Evolutionary conservation across 306 rosid species (phyloP).

Genomic region (Vigna angularis): DNA sequence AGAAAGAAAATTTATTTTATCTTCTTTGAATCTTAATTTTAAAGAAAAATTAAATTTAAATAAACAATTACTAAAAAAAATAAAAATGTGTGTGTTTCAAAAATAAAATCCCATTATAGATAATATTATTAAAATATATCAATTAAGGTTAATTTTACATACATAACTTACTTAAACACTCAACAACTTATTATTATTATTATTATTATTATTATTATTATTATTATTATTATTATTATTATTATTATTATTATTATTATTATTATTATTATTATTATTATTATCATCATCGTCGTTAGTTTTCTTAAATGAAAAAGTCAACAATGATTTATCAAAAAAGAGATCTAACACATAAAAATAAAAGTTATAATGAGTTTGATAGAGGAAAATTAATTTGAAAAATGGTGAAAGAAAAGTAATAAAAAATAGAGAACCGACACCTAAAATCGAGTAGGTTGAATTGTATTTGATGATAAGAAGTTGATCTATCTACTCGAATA

Average conservation of each 20-base stretch:
- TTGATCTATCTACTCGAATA: conserved; percentile 1
- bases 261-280: too few relatives aligned
- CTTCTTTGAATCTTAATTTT: too few relatives aligned
- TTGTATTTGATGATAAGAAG: neutral
- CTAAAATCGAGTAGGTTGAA: neutral
- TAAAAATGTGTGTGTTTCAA: too few relatives aligned
- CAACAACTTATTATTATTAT: neutral
- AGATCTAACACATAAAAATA: neutral
- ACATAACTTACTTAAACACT: neutral
- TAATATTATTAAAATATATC: neutral
- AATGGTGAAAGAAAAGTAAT: neutral
- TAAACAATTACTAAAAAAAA: too few relatives aligned
- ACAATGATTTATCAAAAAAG: neutral
- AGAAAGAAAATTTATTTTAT: too few relatives aligned
- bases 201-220: neutral
- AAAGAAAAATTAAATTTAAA: too few relatives aligned
- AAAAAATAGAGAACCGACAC: neutral
- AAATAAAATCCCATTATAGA: too few relatives aligned
- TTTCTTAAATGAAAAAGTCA: neutral
- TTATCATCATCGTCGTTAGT: neutral
- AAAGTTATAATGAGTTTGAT: too few relatives aligned
- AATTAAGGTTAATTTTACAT: neutral
- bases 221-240: neutral
- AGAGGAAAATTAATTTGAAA: too few relatives aligned
- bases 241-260: neutral